These are phyloP conservation scores for Suillus tomentosus DNA, from an alignment of 768 basidiomycete species.

Conservation along the genomic window DNA sequence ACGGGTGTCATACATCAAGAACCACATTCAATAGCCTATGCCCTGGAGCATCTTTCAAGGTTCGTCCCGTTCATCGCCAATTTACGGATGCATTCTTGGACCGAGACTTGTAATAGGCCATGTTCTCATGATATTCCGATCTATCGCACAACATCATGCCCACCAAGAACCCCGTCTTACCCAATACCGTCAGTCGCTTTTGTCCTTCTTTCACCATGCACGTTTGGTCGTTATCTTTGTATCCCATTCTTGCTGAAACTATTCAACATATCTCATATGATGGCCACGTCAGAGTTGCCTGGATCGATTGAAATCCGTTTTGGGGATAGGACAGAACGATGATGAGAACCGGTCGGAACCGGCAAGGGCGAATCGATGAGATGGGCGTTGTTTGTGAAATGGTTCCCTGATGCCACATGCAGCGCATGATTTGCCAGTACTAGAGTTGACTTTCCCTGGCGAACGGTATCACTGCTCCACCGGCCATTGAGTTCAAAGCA, in stretches of 20 bases:
- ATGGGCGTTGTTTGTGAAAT: not conserved
- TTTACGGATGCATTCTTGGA: constrained; percentile 16
- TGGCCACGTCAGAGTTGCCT: constrained; percentile 5
- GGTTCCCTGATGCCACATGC: constrained; percentile 2
- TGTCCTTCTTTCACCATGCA: constrained; percentile 26
- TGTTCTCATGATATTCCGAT: constrained; percentile 30
- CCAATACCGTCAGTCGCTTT: not conserved
- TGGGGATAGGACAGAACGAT: not conserved
- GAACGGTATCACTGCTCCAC: constrained; percentile 5
- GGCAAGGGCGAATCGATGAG: constrained; percentile 4
- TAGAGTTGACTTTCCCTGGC: not conserved
- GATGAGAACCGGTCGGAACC: constrained; percentile 7
- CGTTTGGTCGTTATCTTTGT: constrained; percentile 26
- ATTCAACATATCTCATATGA: not conserved
- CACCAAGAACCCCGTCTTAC: constrained; percentile 18
- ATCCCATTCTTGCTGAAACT: constrained; percentile 2
- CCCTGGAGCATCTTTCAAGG: constrained; percentile 3
- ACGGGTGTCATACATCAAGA: constrained; percentile 3
- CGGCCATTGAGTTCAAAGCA: not conserved
- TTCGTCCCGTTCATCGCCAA: constrained; percentile 1
- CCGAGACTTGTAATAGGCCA: constrained; percentile 16
- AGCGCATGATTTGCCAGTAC: not conserved
- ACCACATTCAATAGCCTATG: not conserved
- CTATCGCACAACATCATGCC: constrained; percentile 24
- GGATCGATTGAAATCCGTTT: not conserved